phyloP scores from a whole-genome alignment of 257 asterid genomes.

The Forsythia suspensa region DNA sequence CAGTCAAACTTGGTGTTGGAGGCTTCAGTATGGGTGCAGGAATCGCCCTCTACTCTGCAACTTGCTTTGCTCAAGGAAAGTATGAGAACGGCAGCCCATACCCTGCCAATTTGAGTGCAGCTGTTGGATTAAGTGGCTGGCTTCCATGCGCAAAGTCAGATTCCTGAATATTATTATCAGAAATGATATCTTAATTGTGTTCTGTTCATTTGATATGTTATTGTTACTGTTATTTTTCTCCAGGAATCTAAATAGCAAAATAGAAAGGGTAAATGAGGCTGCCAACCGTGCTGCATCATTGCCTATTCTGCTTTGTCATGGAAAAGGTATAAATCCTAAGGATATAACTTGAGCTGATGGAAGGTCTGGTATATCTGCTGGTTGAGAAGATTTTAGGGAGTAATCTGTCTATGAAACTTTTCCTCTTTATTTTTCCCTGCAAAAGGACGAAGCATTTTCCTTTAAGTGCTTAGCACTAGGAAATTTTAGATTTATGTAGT shows the following conservation, averaged over 20 bases:
- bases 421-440: background rate
- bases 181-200: background rate
- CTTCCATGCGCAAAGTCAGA: conserved; percentile 86
- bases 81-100: conserved; percentile 66
- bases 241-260: conserved; percentile 56
- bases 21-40: conserved; percentile 99
- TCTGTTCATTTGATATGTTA: conserved; percentile 2
- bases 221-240: conserved; percentile 11
- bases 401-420: background rate
- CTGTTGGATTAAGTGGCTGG: conserved; percentile 93
- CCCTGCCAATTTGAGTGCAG: conserved; percentile 61
- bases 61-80: conserved; percentile 64
- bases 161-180: conserved; percentile 14
- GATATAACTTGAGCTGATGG: background rate
- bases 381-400: background rate
- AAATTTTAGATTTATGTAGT: background rate
- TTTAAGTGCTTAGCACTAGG: background rate
- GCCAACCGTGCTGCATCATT: conserved; percentile 70
- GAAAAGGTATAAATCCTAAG: conserved; percentile 51
- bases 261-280: conserved; percentile 59
- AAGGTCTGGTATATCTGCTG: background rate
- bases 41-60: conserved; percentile 72
- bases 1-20: conserved; percentile 88
- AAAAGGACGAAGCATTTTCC: background rate
- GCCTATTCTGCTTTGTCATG: conserved; percentile 85